A percentile compares a stretch with the other conserved stretches of the same genome.
phyloP scores from a whole-genome alignment of 2,329 filamentous ascomycete species.

The Aspergillus versicolor region DNA sequence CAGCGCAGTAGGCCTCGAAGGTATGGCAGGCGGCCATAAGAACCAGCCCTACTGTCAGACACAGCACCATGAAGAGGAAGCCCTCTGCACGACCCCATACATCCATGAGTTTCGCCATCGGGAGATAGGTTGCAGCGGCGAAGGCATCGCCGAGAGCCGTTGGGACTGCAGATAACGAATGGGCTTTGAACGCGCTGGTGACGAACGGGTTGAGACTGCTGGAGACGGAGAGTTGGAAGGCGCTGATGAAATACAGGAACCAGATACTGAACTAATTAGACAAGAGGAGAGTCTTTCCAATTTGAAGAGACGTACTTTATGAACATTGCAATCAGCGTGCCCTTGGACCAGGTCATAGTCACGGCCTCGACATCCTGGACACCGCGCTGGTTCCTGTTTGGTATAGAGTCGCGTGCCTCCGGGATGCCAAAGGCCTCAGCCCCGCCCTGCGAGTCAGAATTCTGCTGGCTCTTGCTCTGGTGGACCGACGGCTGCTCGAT shows the following conservation, averaged over 20 bases:
- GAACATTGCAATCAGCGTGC: slow-evolving; percentile 33
- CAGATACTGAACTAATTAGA: slow-evolving; percentile 31
- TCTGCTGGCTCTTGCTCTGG: neutral
- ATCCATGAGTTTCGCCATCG: slow-evolving; percentile 63
- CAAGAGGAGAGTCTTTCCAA: too few species aligned
- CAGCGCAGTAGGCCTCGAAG: slow-evolving; percentile 62
- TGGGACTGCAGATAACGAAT: slow-evolving; percentile 55
- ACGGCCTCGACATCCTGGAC: slow-evolving; percentile 48
- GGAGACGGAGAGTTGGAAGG: slow-evolving; percentile 34
- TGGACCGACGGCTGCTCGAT: neutral
- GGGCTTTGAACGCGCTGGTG: slow-evolving; percentile 51
- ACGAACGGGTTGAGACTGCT: slow-evolving; percentile 46
- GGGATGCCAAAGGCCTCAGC: too few species aligned
- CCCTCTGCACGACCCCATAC: slow-evolving; percentile 63
- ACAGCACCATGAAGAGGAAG: slow-evolving; percentile 49
- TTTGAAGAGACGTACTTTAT: too few species aligned
- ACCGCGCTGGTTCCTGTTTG: slow-evolving; percentile 29
- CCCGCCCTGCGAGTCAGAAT: too few species aligned
- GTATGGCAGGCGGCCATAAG: slow-evolving; percentile 63
- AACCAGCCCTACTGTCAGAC: slow-evolving; percentile 52
- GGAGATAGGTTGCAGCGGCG: slow-evolving; percentile 57
- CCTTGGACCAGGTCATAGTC: slow-evolving; percentile 44
- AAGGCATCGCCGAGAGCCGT: slow-evolving; percentile 56
- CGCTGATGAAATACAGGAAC: slow-evolving; percentile 39
- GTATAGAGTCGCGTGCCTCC: too few species aligned